Base-by-base conservation (phyloP, 768 basidiomycete species). In the Leccinum truebloodii region DNA sequence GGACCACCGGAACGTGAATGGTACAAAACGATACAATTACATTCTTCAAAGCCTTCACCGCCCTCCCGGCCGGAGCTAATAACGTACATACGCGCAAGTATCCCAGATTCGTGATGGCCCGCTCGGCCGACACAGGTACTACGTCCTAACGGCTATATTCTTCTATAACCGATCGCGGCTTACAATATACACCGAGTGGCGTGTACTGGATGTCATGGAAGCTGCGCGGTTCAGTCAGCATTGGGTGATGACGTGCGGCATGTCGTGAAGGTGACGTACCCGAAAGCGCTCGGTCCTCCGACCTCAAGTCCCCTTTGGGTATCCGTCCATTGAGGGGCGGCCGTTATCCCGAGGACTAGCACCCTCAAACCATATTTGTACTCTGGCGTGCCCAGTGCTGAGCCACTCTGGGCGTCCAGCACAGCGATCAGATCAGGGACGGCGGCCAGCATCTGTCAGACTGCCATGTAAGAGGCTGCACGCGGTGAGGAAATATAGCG, bases 341-440 rank as follows among this genome's bases (percentile, higher is more conserved):
- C 83, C 30, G 77, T 75, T 12, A 78, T 71, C 13, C 73, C 78
- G 61, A 78, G 67, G 67, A 86, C 84, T 30, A 83, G 76, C 28
- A 86, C 86, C n/a, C 83, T 78, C 37, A 85, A 70, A 6, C 86
- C 86, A 58, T 87, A 87, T 55, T 75, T 75, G 68, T 86, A 86
- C 54, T 88, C 81, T 24, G 80, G 87, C 1, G 86, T 86, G 14
- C 87, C 86, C 8, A 89, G 73, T 32, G 85, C 82, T 4, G 79
- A 75, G 0, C 87, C 87, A 59, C 75, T 84, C 63, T 86, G 85
- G 22, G 84, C 81, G 63, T 89, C 87, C 12, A 88, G 71, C 12
- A 88, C 82, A 0, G 82, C 76, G 57, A 89, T 86, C 26, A 89
- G 76, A 69, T 89, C 87, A 4, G 87, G 88, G 12, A 89, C 87